phyloP scores from a whole-genome alignment of 768 basidiomycete genomes.

The Xerocomellus intermedius region DNA sequence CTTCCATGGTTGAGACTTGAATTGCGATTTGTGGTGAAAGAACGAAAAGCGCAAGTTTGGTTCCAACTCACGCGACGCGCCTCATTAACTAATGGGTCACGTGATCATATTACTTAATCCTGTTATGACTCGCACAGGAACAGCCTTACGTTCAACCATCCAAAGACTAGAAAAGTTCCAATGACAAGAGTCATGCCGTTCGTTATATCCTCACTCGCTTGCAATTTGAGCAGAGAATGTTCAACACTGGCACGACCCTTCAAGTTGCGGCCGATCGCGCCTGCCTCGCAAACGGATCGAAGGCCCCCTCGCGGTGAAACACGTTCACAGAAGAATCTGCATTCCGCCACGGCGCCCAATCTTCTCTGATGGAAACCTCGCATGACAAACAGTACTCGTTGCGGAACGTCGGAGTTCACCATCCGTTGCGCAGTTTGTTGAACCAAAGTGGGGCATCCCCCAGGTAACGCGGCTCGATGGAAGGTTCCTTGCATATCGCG shows the following conservation, averaged over 20 bases:
- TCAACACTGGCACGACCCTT: too few relatives aligned
- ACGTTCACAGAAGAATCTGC: too few relatives aligned
- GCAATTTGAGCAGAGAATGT: not conserved
- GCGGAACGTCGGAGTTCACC: too few relatives aligned
- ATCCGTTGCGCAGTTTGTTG: too few relatives aligned
- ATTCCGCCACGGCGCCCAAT: too few relatives aligned
- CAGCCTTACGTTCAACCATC: too few relatives aligned
- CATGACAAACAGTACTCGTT: too few relatives aligned
- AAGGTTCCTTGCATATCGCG: too few relatives aligned
- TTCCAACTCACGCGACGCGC: conserved; percentile 24
- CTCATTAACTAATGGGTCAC: conserved; percentile 21
- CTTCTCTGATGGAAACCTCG: too few relatives aligned
- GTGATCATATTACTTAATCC: conserved; percentile 4
- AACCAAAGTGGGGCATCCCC: too few relatives aligned
- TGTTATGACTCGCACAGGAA: too few relatives aligned
- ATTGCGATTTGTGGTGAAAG: conserved; percentile 6
- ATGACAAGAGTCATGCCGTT: not conserved
- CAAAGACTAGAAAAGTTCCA: not conserved
- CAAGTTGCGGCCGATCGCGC: not conserved
- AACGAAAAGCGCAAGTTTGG: not conserved
- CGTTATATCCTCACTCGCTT: not conserved
- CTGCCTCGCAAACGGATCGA: not conserved
- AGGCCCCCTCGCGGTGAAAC: not conserved
- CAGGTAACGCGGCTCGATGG: too few relatives aligned
- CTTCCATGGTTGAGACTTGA: conserved; percentile 21